phyloP scores from a whole-genome alignment of 768 basidiomycete species.

The Pisolithus microcarpus region DNA sequence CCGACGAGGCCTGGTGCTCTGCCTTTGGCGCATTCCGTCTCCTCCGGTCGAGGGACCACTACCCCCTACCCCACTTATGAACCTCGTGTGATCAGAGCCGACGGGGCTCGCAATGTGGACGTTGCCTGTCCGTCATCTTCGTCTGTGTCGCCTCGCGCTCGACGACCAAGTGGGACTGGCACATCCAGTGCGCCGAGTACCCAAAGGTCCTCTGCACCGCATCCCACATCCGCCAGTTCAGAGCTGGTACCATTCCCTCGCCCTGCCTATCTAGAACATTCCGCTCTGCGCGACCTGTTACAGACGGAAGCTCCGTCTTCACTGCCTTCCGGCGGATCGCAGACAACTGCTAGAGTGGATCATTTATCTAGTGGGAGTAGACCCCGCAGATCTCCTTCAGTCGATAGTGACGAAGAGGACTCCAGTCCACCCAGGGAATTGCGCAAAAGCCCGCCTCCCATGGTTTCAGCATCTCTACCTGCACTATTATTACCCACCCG shows the following conservation, averaged over 20 bases:
- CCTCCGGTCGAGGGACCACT: conserved; percentile 26
- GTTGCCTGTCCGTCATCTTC: conserved; percentile 38
- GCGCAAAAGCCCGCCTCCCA: conserved; percentile 18
- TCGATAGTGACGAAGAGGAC: conserved; percentile 67
- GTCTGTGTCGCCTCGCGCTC: conserved; percentile 40
- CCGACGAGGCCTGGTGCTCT: conserved; percentile 38
- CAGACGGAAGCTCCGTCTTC: conserved; percentile 42
- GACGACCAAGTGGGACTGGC: conserved; percentile 37
- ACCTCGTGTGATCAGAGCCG: conserved; percentile 64
- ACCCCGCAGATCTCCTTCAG: conserved; percentile 32
- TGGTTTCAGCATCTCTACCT: conserved; percentile 23
- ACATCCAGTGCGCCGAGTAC: conserved; percentile 13
- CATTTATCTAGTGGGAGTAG: conserved; percentile 11
- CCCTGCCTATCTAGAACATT: conserved; percentile 72
- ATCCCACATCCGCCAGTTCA: conserved; percentile 24
- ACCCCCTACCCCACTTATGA: conserved; percentile 38
- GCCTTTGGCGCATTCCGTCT: conserved; percentile 30
- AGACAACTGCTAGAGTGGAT: conserved; percentile 21
- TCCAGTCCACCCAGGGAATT: conserved; percentile 43
- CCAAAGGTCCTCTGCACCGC: conserved; percentile 21
- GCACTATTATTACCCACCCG: conserved; percentile 62
- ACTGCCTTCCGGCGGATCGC: conserved; percentile 34
- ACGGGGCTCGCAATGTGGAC: conserved; percentile 37
- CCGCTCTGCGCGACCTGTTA: conserved; percentile 62
- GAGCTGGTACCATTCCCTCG: conserved; percentile 44